Evolutionary conservation across 371 early-diverging fungal species (phyloP), one percentile per base, ranked within the genome.

Genomic region (Vairimorpha apis): DNA sequence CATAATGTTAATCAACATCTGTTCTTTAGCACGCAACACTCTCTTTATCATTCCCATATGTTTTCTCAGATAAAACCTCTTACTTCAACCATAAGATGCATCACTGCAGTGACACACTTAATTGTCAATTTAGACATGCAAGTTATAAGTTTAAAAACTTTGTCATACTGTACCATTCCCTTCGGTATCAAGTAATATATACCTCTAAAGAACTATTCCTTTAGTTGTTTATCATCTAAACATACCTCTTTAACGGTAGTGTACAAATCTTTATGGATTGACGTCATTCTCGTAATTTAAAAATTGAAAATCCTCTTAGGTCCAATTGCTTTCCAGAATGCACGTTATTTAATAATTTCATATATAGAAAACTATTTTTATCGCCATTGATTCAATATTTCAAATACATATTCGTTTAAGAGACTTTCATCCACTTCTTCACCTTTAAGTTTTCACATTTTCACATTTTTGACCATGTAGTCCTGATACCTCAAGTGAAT

Each of bases 21-120:
- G 67, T 38, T 65, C 66, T 21, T 65, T 65, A 21, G 66, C 45
- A 49, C 66, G 63, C 33, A 49, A 43, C 18, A 53, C 67, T 21
- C 33, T 29, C 12, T 14, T 30, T 2, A 63, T 64, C 10, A 64
- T 67, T 8, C 49, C 49, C 49, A 47, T 47, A 3, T 47, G 37
- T 37, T 37, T 37, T 47, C 4, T 10, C 18, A 47, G 23, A 47
- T 3, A 18, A 47, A 16, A 47, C 4, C 4, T 47, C n/a, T 47
- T 18, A 4, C n/a, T 16, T 47, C n/a, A 2, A 47, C 49, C n/a
- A 47, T 47, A 23, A 8, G 4, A 3, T 47, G 49, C 4, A 47
- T 8, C 4, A 47, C n/a, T 8, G 3, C 4, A 8, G 49, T 47
- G 4, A 16, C 49, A 47, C 49, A 47, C n/a, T 47, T 16, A 3